These are phyloP conservation scores for Adenanthera pavonina DNA, from an alignment of 306 rosid genomes.

Conservation along the genomic window DNA sequence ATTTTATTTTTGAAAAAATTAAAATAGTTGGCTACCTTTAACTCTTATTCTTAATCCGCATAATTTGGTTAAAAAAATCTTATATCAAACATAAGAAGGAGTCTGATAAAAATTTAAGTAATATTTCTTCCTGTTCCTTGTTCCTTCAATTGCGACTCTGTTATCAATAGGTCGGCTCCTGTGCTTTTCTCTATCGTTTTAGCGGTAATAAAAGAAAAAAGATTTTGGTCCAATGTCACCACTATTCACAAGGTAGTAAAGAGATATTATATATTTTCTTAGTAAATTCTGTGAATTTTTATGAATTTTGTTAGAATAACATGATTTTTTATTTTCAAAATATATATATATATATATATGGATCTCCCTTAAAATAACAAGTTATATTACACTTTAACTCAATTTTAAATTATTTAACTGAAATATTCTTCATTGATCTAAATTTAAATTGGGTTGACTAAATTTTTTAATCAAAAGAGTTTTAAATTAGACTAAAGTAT, in stretches of 20 bases:
- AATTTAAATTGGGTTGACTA: too few species aligned
- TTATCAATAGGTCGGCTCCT: not conserved
- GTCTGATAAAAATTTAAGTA: not conserved
- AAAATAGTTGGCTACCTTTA: too few species aligned
- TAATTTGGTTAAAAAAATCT: too few species aligned
- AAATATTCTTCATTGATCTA: too few species aligned
- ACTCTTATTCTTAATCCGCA: too few species aligned
- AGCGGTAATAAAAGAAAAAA: not conserved
- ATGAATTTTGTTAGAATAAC: not conserved
- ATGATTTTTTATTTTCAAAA: not conserved
- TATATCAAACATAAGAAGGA: too few species aligned
- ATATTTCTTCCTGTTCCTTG: not conserved
- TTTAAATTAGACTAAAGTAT: too few species aligned
- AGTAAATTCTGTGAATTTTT: not conserved
- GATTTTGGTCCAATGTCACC: not conserved
- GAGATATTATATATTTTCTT: not conserved
- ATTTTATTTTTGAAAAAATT: too few species aligned
- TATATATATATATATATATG: not conserved
- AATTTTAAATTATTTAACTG: too few species aligned
- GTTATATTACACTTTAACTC: too few species aligned
- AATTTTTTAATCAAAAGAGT: too few species aligned
- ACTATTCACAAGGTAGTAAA: not conserved
- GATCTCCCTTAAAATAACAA: not conserved
- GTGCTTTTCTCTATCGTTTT: not conserved
- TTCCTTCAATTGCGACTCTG: not conserved